Evolutionary conservation across 306 rosid genomes (phyloP).

Genomic region (Comarum palustre): DNA sequence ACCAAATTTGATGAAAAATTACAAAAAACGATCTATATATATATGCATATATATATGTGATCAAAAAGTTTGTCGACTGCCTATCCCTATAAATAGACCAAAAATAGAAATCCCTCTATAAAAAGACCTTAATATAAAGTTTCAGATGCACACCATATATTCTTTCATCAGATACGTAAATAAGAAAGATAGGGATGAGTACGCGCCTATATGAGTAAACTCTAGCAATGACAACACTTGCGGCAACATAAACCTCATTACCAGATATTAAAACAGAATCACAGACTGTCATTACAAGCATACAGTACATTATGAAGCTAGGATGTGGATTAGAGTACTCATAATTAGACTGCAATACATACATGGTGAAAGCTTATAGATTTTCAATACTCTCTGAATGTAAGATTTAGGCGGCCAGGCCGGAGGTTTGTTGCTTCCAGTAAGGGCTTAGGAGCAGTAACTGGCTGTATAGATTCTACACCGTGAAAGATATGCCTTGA

Average conservation of each 20-base stretch:
- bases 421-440: constrained; percentile 45
- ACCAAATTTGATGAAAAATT: too few species aligned
- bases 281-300: not conserved
- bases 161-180: not conserved
- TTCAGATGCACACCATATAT: too few species aligned
- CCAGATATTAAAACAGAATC: constrained; percentile 1
- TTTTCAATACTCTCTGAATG: constrained; percentile 57
- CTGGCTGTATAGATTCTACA: constrained; percentile 38
- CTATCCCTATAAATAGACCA: too few species aligned
- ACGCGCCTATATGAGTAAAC: not conserved
- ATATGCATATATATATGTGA: too few species aligned
- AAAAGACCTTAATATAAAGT: too few species aligned
- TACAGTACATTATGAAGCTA: not conserved
- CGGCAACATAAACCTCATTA: not conserved
- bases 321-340: not conserved
- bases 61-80: too few species aligned
- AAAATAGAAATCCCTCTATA: too few species aligned
- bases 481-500: constrained; percentile 74
- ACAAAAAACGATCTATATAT: too few species aligned
- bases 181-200: not conserved
- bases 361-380: not conserved
- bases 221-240: not conserved
- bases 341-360: not conserved
- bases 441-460: constrained; percentile 49
- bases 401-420: constrained; percentile 72